Evolutionary conservation across 2,329 filamentous ascomycete species (phyloP).

Genomic region (Diaporthe caulivora): DNA sequence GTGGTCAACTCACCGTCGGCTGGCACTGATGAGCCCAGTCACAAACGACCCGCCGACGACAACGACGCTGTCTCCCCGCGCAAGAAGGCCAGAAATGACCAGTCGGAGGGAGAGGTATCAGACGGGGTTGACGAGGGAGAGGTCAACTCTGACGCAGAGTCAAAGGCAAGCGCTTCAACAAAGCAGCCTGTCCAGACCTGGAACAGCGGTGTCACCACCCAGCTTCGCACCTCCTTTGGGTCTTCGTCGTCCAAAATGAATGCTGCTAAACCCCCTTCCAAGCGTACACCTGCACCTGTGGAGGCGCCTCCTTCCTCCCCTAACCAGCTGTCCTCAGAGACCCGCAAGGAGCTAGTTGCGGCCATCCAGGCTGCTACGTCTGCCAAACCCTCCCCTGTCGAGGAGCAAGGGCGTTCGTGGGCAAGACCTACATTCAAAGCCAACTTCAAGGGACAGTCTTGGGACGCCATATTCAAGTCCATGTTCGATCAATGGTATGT

Average conservation of each 20-base stretch:
- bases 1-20: background rate
- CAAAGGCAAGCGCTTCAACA: conserved; percentile 32
- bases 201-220: conserved; percentile 45
- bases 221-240: conserved; percentile 39
- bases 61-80: conserved; percentile 27
- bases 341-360: conserved; percentile 23
- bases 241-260: conserved; percentile 1
- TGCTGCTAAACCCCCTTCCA: background rate
- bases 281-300: background rate
- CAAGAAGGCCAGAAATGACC: conserved; percentile 33
- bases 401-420: conserved; percentile 19
- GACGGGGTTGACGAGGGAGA: conserved; percentile 34
- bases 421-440: conserved; percentile 25
- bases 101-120: conserved; percentile 13
- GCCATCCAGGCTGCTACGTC: conserved; percentile 15
- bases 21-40: conserved; percentile 9
- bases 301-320: background rate
- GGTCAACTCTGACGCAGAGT: conserved; percentile 7
- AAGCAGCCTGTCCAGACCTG: conserved; percentile 37
- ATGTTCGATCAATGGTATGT: conserved; percentile 34
- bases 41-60: conserved; percentile 16
- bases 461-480: conserved; percentile 36
- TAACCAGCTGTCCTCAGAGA: conserved; percentile 23
- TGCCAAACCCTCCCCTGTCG: background rate
- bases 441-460: conserved; percentile 34